Percentiles rank a stretch among this genome's conserved stretches.
These are phyloP conservation scores for Debaryomyces nepalensis DNA, from an alignment of 1,139 yeast genomes.

Conservation along the genomic window DNA sequence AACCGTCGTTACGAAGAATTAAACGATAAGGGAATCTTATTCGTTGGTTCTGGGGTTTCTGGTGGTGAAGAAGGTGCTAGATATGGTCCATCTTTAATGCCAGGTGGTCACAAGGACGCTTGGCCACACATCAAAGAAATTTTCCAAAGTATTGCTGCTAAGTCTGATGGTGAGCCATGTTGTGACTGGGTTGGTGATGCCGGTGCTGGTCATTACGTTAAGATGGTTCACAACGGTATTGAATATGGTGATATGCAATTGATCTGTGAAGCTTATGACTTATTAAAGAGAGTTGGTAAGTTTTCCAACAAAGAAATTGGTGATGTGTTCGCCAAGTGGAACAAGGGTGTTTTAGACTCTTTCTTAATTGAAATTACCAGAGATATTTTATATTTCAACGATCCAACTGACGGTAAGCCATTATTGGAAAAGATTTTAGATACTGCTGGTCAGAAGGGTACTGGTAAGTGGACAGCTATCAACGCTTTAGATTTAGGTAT, in stretches of 20 bases:
- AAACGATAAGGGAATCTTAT: slow-evolving; percentile 82
- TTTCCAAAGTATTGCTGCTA: slow-evolving; percentile 95
- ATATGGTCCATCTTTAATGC: slow-evolving; percentile 98
- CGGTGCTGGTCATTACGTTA: slow-evolving; percentile 98
- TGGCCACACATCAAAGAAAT: slow-evolving; percentile 98
- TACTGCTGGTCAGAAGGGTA: slow-evolving; percentile 99
- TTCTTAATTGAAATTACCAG: slow-evolving; percentile 97
- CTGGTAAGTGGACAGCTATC: slow-evolving; percentile 99
- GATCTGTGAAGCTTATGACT: slow-evolving; percentile 96
- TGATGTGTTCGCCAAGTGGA: slow-evolving; percentile 91
- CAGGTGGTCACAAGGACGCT: slow-evolving; percentile 97
- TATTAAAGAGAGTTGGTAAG: slow-evolving; percentile 93
- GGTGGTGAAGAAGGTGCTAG: slow-evolving; percentile 99
- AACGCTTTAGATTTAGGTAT: slow-evolving; percentile 97
- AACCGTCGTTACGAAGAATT: slow-evolving; percentile 95
- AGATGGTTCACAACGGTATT: slow-evolving; percentile 99
- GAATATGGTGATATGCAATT: slow-evolving; percentile 99
- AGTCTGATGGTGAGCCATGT: slow-evolving; percentile 98
- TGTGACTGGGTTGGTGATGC: slow-evolving; percentile 99
- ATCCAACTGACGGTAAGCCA: slow-evolving; percentile 87
- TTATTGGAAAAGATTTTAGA: slow-evolving; percentile 96
- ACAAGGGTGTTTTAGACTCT: slow-evolving; percentile 96
- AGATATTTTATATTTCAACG: slow-evolving; percentile 86
- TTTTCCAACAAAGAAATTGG: slow-evolving; percentile 91
- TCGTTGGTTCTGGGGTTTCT: slow-evolving; percentile 99